Conservation (phyloP, 306 rosid genomes). For the Senna tora region DNA sequence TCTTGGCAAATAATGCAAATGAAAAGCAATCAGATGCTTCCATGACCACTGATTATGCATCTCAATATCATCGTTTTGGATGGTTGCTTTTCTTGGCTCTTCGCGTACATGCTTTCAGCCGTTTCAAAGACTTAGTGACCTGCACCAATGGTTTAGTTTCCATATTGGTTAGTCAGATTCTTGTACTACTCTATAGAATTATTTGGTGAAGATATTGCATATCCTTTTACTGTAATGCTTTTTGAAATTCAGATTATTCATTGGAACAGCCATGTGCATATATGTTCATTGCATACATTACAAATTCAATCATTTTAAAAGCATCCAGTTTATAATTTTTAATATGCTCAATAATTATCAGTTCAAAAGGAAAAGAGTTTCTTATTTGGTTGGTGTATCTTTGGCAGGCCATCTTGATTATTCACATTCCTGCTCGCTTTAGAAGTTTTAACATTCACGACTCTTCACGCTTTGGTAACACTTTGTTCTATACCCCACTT, state of each 20-base stretch:
- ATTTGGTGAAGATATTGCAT: slow-evolving; percentile 18
- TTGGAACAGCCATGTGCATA: neutral
- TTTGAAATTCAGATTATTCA: neutral
- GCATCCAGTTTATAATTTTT: neutral
- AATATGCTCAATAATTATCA: neutral
- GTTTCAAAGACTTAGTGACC: slow-evolving; percentile 86
- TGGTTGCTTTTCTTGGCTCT: slow-evolving; percentile 98
- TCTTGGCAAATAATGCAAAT: slow-evolving; percentile 64
- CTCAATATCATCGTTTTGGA: slow-evolving; percentile 92
- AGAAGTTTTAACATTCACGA: slow-evolving; percentile 75
- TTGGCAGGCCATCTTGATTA: slow-evolving; percentile 83
- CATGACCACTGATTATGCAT: slow-evolving; percentile 44
- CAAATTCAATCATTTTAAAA: neutral
- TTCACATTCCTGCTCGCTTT: slow-evolving; percentile 79
- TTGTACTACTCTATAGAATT: slow-evolving; percentile 10
- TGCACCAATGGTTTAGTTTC: slow-evolving; percentile 90
- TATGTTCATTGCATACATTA: neutral
- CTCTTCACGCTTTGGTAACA: slow-evolving; percentile 72
- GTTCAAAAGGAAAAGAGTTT: slow-evolving; percentile 29
- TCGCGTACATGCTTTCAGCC: slow-evolving; percentile 90
- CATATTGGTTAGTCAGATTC: slow-evolving; percentile 71
- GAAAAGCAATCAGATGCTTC: slow-evolving; percentile 48
- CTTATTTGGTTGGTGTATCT: slow-evolving; percentile 41
- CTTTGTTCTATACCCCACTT: slow-evolving; percentile 4
- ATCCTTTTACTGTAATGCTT: slow-evolving; percentile 1